phyloP scores from a whole-genome alignment of 78 protist species.

The Thecamonas trahens region DNA sequence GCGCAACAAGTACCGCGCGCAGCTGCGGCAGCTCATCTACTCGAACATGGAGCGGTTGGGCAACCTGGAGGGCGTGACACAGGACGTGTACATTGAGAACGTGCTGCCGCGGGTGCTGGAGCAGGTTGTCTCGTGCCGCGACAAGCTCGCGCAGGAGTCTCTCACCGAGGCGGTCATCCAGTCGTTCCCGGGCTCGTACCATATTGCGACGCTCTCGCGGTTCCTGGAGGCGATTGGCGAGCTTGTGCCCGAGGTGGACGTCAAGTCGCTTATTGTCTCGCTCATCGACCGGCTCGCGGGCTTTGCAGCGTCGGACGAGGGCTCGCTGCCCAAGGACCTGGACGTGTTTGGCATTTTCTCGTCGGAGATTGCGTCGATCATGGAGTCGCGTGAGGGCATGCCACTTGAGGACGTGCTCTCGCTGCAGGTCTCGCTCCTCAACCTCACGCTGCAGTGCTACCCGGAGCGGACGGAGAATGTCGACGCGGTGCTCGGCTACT shows the following conservation, averaged over 20 bases:
- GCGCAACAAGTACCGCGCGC: conserved; percentile 83
- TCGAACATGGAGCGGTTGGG: conserved; percentile 78
- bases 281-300: conserved; percentile 80
- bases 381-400: conserved; percentile 49
- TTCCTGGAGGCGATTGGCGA: conserved; percentile 58
- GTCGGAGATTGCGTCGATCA: conserved; percentile 30
- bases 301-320: conserved; percentile 30
- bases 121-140: conserved; percentile 79
- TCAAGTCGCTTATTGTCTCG: conserved; percentile 63
- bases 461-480: conserved; percentile 67
- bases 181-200: conserved; percentile 95
- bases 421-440: conserved; percentile 58
- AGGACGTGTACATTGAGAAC: conserved; percentile 17
- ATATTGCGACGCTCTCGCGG: conserved; percentile 71
- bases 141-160: conserved; percentile 94
- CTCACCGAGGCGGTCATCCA: conserved; percentile 85
- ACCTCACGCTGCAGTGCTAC: conserved; percentile 63
- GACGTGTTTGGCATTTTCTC: conserved; percentile 66
- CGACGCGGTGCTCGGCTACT: conserved; percentile 21
- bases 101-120: conserved; percentile 72
- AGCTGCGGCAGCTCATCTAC: conserved; percentile 87
- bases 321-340: conserved; percentile 36
- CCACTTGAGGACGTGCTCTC: conserved; percentile 47
- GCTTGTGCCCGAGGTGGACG: conserved; percentile 76
- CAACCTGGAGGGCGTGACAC: conserved; percentile 78